phyloP scores from a whole-genome alignment of 2,329 filamentous ascomycete genomes.

The Atkinsonella texensis region DNA sequence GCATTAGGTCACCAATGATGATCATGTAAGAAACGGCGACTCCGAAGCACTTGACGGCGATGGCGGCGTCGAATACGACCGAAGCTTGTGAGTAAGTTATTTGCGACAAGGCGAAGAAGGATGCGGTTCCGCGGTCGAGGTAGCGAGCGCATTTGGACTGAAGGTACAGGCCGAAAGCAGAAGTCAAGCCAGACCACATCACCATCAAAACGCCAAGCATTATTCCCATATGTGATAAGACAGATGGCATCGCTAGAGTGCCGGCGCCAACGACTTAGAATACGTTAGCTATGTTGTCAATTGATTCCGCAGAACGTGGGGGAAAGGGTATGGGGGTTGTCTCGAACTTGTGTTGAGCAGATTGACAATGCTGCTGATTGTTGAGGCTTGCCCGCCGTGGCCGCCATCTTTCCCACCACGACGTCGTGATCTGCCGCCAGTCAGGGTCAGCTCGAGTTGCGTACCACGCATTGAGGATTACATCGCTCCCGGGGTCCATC shows the following conservation, averaged over 20 bases:
- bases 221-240: conserved; percentile 92
- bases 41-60: conserved; percentile 95
- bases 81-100: conserved; percentile 94
- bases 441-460: conserved; percentile 4
- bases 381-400: conserved; percentile 62
- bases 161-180: conserved; percentile 88
- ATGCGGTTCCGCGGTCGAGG: conserved; percentile 74
- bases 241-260: conserved; percentile 88
- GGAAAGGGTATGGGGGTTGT: not conserved
- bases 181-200: conserved; percentile 78
- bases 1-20: conserved; percentile 98
- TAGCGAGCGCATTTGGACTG: conserved; percentile 90
- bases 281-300: conserved; percentile 8
- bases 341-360: conserved; percentile 83
- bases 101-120: conserved; percentile 94
- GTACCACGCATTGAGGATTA: not conserved
- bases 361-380: conserved; percentile 86
- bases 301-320: conserved; percentile 6
- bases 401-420: conserved; percentile 61
- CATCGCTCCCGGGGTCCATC: not conserved
- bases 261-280: conserved; percentile 76
- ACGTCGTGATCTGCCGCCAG: conserved; percentile 36
- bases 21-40: conserved; percentile 96
- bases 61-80: conserved; percentile 89
- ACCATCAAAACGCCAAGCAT: conserved; percentile 73